phyloP scores from a whole-genome alignment of 192 early-diverging fungal genomes.

The Dissophora ornata region DNA sequence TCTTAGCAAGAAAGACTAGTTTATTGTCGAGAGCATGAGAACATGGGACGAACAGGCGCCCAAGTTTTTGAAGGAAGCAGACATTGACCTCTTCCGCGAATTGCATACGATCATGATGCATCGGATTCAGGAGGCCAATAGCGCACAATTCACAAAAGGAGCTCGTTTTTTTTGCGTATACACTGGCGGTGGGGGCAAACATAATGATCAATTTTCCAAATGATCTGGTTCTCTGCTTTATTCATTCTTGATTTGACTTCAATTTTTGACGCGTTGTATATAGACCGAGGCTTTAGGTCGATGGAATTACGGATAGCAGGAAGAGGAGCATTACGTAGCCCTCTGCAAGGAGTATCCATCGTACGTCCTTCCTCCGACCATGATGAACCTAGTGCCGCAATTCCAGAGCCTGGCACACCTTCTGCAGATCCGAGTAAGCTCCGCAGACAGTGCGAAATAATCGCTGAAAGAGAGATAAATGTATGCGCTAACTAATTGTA shows the following conservation, averaged over 20 bases:
- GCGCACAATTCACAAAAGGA: neutral
- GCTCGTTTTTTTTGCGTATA: conserved; percentile 7
- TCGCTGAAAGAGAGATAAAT: no score
- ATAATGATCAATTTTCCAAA: neutral
- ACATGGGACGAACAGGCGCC: neutral
- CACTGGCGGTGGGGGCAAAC: neutral
- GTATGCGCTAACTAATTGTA: no score
- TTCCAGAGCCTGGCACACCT: conserved; percentile 6
- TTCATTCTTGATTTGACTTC: no score
- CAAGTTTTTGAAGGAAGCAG: conserved; percentile 5
- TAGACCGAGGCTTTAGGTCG: neutral
- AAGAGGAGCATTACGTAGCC: neutral
- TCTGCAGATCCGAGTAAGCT: conserved; percentile 7
- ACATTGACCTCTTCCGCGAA: conserved; percentile 4
- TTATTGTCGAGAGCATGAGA: conserved; percentile 1
- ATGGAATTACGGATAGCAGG: conserved; percentile 7
- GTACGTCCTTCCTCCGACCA: neutral
- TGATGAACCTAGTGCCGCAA: neutral
- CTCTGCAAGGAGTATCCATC: neutral
- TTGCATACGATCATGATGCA: conserved; percentile 4
- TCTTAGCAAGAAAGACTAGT: neutral
- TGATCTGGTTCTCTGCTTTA: no score
- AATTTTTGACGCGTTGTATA: neutral
- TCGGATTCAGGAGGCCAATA: conserved; percentile 1
- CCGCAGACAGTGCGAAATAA: no score